Conservation (phyloP, 305 asterid genomes). For the Fraxinus velutina region DNA sequence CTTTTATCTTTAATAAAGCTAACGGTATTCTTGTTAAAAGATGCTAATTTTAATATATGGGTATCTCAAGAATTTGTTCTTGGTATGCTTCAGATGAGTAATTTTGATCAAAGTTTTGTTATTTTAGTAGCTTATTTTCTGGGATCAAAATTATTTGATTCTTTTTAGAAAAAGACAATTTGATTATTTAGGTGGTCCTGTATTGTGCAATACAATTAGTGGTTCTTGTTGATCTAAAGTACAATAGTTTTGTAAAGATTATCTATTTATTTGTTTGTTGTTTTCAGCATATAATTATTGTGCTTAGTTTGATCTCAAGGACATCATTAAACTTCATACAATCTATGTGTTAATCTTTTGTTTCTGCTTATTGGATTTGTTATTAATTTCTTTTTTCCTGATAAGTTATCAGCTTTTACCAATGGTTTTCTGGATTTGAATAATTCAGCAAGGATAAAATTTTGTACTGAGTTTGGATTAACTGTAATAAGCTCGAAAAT, state of each 20-base stretch:
- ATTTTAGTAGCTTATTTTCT: background rate
- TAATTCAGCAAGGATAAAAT: background rate
- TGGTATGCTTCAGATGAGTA: background rate
- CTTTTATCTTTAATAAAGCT: background rate
- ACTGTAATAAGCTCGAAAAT: background rate
- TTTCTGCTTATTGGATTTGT: background rate
- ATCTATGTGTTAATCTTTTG: background rate
- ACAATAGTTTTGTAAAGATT: background rate
- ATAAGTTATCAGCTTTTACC: background rate
- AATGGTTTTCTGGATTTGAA: background rate
- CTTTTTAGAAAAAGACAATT: background rate
- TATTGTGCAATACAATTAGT: background rate
- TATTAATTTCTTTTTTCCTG: background rate
- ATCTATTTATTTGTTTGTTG: background rate
- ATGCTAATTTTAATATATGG: background rate
- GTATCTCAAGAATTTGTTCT: background rate
- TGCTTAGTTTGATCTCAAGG: background rate
- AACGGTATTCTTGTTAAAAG: background rate
- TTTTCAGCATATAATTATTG: background rate
- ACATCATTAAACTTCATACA: background rate
- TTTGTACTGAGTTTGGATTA: background rate
- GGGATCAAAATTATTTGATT: background rate
- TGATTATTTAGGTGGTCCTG: conserved; percentile 3
- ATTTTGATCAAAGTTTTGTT: background rate
- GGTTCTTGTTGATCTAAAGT: background rate